Conservation (phyloP, 805 yeast genomes). For the Saturnispora serradocipensis region DNA sequence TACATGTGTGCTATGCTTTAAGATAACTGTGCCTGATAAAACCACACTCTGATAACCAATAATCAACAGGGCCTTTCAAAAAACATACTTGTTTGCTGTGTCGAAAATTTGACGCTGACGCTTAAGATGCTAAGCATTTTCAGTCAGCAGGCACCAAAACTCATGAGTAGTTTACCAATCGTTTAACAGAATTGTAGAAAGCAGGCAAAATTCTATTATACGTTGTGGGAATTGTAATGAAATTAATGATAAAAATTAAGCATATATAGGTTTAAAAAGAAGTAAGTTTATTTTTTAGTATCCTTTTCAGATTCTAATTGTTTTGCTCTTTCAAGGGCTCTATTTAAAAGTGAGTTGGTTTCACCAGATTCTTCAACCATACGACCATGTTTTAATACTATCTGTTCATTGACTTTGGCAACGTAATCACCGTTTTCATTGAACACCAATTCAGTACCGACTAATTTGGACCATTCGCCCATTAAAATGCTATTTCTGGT, state of each 20-base stretch:
- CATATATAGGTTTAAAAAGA: neutral
- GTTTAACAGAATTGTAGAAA: neutral
- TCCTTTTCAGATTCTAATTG: slow-evolving; percentile 6
- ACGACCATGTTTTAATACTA: slow-evolving; percentile 25
- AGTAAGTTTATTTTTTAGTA: neutral
- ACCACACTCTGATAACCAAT: too few species aligned
- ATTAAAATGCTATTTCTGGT: slow-evolving; percentile 53
- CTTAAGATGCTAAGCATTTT: neutral
- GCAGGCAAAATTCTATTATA: too few species aligned
- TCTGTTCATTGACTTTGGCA: slow-evolving; percentile 24
- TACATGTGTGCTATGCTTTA: neutral
- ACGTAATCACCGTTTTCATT: slow-evolving; percentile 29
- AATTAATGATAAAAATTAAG: neutral
- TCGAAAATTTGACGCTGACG: too few species aligned
- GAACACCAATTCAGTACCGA: slow-evolving; percentile 57
- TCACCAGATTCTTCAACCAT: slow-evolving; percentile 18
- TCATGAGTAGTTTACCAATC: neutral
- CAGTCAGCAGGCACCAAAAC: neutral
- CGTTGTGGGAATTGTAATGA: neutral
- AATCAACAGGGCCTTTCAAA: too few species aligned
- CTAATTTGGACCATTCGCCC: slow-evolving; percentile 67
- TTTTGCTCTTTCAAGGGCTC: slow-evolving; percentile 17
- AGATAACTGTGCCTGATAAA: neutral
- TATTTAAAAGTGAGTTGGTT: slow-evolving; percentile 18
- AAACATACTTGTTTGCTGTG: too few species aligned